Base-by-base conservation (phyloP, 2,329 filamentous ascomycete genomes). In the Chaetomium olivaceum region DNA sequence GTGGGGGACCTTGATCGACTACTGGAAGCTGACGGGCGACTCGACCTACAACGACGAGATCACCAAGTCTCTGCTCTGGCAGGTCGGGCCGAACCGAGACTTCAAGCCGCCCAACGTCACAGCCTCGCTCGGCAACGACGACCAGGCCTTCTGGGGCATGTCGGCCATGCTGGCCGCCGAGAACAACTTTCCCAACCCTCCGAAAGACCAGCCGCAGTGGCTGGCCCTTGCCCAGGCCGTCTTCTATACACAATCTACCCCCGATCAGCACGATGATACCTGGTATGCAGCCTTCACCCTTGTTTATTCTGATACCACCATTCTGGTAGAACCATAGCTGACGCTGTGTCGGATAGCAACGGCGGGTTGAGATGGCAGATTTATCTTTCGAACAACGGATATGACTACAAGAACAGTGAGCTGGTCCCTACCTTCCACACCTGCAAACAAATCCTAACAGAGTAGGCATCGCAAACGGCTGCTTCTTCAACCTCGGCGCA, bases 321-420 rank as follows among this genome's bases (percentile, higher is more conserved):
- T 50, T 21, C n/a, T 48, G 46, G 9, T 3, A 11, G 36, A 19
- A 43, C 14, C 36, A 16, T 48, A 21, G n/a, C 43, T 48, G n/a
- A 48, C n/a, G 8, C 16, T 48, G 19, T 3, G 39, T 43, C 14
- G 36, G 14, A 43, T 43, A 29, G 36, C 56, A 46, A 36, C 72
- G 80, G 82, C 25, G 91, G 91, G 11, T 74, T 93, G 71, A 82
- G 90, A 71, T 92, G 90, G 90, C 91, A 95, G 79, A 90, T 94
- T 66, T 91, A 88, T 64, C 80, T 85, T 1, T 88, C 89, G 70
- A 92, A 93, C 73, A 83, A 81, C 33, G 91, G 91, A 27, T 95
- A 91, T 76, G 84, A 88, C 73, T 93, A 93, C 80, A 94, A 88
- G 76, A 88, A 88, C 71, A 88, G 87, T 71, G 83, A 67, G 70